A percentile compares a stretch with the other conserved stretches of the same genome.
These are phyloP conservation scores for Ganoderma resinaceum DNA, from an alignment of 1,284 basidiomycete genomes.

Conservation along the genomic window DNA sequence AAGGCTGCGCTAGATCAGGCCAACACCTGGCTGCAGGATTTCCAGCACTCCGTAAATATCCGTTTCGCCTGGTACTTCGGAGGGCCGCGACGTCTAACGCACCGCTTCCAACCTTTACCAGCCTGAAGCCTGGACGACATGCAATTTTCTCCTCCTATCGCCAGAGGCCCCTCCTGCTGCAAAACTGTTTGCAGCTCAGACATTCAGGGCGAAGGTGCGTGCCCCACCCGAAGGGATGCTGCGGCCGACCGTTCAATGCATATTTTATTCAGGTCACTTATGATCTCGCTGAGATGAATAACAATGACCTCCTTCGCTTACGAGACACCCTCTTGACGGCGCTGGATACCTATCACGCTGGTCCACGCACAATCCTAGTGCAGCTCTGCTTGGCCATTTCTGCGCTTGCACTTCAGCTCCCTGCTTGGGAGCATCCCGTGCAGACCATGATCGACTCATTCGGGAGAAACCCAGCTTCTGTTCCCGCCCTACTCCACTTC, in stretches of 20 bases:
- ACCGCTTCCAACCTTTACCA: slow-evolving; percentile 52
- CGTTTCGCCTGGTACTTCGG: slow-evolving; percentile 63
- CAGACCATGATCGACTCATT: slow-evolving; percentile 87
- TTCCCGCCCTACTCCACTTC: slow-evolving; percentile 89
- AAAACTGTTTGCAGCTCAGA: slow-evolving; percentile 96
- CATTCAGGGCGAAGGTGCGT: slow-evolving; percentile 92
- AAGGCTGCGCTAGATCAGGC: slow-evolving; percentile 83
- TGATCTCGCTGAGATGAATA: slow-evolving; percentile 88
- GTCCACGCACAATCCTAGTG: slow-evolving; percentile 87
- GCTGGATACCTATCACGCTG: slow-evolving; percentile 71
- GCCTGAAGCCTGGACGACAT: slow-evolving; percentile 96
- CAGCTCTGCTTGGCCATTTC: slow-evolving; percentile 92
- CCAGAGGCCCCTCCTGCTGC: slow-evolving; percentile 83
- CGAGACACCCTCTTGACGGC: slow-evolving; percentile 89
- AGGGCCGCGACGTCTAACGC: slow-evolving; percentile 65
- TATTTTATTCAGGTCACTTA: slow-evolving; percentile 80
- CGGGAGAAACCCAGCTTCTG: slow-evolving; percentile 85
- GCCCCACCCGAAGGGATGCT: not conserved
- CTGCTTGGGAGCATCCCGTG: slow-evolving; percentile 88
- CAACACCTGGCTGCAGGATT: slow-evolving; percentile 93
- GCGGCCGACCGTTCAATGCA: slow-evolving; percentile 16
- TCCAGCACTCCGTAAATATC: slow-evolving; percentile 94
- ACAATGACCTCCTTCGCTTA: slow-evolving; percentile 77
- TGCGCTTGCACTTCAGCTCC: slow-evolving; percentile 91
- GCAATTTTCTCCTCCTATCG: slow-evolving; percentile 88